Base-by-base conservation (phyloP, 2,329 filamentous ascomycete species). In the Verticillium longisporum region DNA sequence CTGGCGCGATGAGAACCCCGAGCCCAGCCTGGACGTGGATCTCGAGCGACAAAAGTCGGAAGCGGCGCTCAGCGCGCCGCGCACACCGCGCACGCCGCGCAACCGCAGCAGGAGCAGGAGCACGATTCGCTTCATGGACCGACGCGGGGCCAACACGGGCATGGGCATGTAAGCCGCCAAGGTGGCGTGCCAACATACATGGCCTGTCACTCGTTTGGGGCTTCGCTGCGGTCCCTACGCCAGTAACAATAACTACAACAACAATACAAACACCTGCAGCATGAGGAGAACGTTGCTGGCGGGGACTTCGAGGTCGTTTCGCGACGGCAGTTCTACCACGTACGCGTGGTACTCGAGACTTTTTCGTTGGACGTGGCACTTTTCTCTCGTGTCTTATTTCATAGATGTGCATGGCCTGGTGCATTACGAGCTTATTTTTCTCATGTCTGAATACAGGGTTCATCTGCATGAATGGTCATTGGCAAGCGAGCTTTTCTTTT, bases 41-140 rank as follows among this genome's bases (percentile, higher is more conserved):
- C 57, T 59, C 14, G 57, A 59, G 57, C 36, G 57, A 14, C 41
- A 36, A n/a, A 59, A 59, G 57, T 53, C 57, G n/a, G 57, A 59
- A 33, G 45, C 41, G n/a, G 57, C 41, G 15, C 57, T 59, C 31
- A 36, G 21, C 31, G 57, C 54, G 32, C 15, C 38, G 15, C 45
- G 31, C 57, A 18, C 57, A 1, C 41, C 38, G 7, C 45, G 31
- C 57, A 18, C 57, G 1, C 41, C 38, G 7, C 37, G 56, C 18
- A 38, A 38, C 34, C 26, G 57, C 31, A 59, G 57, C 57, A 31
- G 57, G 26, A 59, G 57, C 41, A 59, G 57, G 57, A 59, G 57
- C 21, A 54, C 45, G 33, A 59, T 59, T 32, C 57, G 57, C 14
- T 59, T 59, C 41, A 45, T 45, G 41, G 57, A 59, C 31, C 31